A percentile compares a stretch with the other conserved stretches of the same genome.
Conservation (phyloP, 1,139 yeast genomes). For the Eremothecium gossypii region DNA sequence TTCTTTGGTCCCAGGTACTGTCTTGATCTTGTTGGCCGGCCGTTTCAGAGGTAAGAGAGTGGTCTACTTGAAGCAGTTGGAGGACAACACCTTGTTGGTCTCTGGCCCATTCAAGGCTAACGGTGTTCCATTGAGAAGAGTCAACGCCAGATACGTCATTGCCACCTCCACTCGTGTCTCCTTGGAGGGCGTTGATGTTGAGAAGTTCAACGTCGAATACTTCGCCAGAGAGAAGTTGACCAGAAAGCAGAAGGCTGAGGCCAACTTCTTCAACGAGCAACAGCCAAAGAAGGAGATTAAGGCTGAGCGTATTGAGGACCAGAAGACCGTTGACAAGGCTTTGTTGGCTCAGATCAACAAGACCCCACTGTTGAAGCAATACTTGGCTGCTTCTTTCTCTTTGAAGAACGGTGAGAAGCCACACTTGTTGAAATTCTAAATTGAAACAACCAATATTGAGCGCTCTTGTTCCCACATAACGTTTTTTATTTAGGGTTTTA, state of each 20-base stretch:
- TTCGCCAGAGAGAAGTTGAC: slow-evolving; percentile 92
- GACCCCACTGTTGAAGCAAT: slow-evolving; percentile 96
- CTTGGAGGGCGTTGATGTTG: slow-evolving; percentile 72
- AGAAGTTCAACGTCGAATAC: slow-evolving; percentile 92
- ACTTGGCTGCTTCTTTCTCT: slow-evolving; percentile 94
- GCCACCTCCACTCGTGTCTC: slow-evolving; percentile 94
- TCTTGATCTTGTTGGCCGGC: slow-evolving; percentile 96
- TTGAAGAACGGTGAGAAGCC: slow-evolving; percentile 99
- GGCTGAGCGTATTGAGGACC: slow-evolving; percentile 97
- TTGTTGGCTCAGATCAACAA: slow-evolving; percentile 90
- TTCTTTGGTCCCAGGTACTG: slow-evolving; percentile 97
- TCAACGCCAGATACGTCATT: slow-evolving; percentile 96
- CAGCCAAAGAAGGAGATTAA: slow-evolving; percentile 66
- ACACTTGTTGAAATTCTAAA: slow-evolving; percentile 94
- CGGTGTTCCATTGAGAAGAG: slow-evolving; percentile 99
- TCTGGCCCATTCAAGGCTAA: slow-evolving; percentile 99
- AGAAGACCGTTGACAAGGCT: slow-evolving; percentile 92
- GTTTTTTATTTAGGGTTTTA: slow-evolving; percentile 2
- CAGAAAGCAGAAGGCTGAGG: slow-evolving; percentile 77
- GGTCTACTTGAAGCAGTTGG: slow-evolving; percentile 94
- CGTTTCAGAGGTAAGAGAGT: slow-evolving; percentile 99
- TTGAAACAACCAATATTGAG: background rate
- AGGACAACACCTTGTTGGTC: slow-evolving; percentile 96
- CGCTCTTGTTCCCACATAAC: slow-evolving; percentile 4
- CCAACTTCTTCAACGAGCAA: slow-evolving; percentile 87